A percentile compares a stretch with the other conserved stretches of the same genome.
Evolutionary conservation across 805 yeast genomes (phyloP).

Genomic region (Suhomyces kilbournensis): DNA sequence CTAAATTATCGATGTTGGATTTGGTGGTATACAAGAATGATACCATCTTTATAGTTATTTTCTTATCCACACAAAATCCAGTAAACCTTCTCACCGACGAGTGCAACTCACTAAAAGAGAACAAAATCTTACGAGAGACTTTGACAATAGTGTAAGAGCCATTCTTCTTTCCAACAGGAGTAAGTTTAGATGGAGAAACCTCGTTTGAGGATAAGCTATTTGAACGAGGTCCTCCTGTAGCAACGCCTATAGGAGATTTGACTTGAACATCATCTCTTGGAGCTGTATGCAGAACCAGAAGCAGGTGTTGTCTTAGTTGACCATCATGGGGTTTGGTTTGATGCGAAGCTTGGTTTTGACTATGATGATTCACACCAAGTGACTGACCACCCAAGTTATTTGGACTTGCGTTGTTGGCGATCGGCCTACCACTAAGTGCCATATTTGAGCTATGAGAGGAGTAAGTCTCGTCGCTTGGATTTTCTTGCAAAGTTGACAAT

Average conservation of each 20-base stretch:
- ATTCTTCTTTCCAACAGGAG: conserved; percentile 5
- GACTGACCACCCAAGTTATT: neutral
- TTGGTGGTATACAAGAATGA: conserved; percentile 51
- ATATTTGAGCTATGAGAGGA: neutral
- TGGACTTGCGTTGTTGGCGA: neutral
- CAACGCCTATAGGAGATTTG: conserved; percentile 1
- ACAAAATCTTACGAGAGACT: conserved; percentile 58
- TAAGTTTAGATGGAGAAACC: conserved; percentile 9
- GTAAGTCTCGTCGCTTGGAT: conserved; percentile 28
- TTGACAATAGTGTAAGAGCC: conserved; percentile 27
- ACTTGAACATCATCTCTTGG: neutral
- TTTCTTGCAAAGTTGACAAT: conserved; percentile 60
- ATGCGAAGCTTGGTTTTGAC: neutral
- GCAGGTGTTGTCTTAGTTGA: conserved; percentile 5
- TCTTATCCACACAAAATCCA: conserved; percentile 56
- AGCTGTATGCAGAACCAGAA: conserved; percentile 1
- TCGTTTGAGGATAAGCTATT: conserved; percentile 8
- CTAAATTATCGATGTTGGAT: conserved; percentile 53
- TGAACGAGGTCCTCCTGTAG: neutral
- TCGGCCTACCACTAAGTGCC: neutral
- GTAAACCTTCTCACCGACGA: conserved; percentile 55
- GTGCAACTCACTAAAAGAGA: conserved; percentile 64
- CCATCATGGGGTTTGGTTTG: conserved; percentile 1
- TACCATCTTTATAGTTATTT: conserved; percentile 52
- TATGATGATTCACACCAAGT: neutral